phyloP scores from a whole-genome alignment of 2,329 filamentous ascomycete species.

The Aphanoascus verrucosus region DNA sequence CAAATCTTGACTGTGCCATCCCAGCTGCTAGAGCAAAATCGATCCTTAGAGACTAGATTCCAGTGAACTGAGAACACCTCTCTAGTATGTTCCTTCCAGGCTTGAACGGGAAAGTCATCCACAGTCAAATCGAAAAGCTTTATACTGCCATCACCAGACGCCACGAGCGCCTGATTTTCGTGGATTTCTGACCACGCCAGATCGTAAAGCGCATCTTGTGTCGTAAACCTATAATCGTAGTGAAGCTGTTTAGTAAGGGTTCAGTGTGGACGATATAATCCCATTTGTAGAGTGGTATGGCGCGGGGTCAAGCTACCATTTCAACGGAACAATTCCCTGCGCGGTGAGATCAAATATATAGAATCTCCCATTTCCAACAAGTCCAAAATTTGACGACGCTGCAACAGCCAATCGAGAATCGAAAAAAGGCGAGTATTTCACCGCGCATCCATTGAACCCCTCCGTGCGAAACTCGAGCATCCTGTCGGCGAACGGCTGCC shows the following conservation, averaged over 20 bases:
- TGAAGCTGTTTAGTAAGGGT: conserved; percentile 4
- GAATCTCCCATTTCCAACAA: conserved; percentile 88
- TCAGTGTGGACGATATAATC: background rate
- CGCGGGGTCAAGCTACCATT: conserved; percentile 46
- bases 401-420: conserved; percentile 88
- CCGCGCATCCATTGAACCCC: conserved; percentile 90
- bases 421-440: conserved; percentile 98
- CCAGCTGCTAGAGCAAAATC: conserved; percentile 86
- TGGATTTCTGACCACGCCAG: conserved; percentile 91
- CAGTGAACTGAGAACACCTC: conserved; percentile 89
- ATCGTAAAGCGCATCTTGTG: conserved; percentile 94
- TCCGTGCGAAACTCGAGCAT: conserved; percentile 94
- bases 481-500: conserved; percentile 19
- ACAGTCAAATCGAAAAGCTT: conserved; percentile 85
- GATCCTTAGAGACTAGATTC: conserved; percentile 85
- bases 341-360: conserved; percentile 75
- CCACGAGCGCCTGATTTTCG: conserved; percentile 83
- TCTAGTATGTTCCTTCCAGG: conserved; percentile 84
- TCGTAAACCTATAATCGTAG: conserved; percentile 61
- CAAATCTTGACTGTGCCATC: conserved; percentile 94
- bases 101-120: conserved; percentile 74
- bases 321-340: conserved; percentile 72
- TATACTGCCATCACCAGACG: conserved; percentile 84
- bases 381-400: conserved; percentile 86
- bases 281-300: background rate